phyloP scores from a whole-genome alignment of 495 filamentous ascomycete species.

The Staphylotrichum longicolle region DNA sequence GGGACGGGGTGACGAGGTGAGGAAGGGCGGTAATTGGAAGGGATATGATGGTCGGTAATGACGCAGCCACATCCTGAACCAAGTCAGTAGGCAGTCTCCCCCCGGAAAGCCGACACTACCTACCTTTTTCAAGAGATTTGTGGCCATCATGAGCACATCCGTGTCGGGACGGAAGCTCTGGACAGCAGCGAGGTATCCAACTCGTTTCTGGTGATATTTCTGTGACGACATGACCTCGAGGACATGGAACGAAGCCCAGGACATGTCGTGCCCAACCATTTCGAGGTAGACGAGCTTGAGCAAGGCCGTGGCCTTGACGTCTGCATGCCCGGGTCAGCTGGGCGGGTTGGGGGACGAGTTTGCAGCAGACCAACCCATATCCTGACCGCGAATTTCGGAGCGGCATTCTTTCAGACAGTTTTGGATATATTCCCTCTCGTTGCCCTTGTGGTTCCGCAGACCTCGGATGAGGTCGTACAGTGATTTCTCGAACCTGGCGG shows the following conservation, averaged over 20 bases:
- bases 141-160: constrained; percentile 95
- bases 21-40: constrained; percentile 84
- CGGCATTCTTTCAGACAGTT: constrained; percentile 91
- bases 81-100: constrained; percentile 11
- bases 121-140: constrained; percentile 95
- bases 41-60: constrained; percentile 69
- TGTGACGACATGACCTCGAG: constrained; percentile 96
- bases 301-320: constrained; percentile 92
- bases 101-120: background rate
- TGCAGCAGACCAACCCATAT: constrained; percentile 66
- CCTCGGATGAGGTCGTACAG: constrained; percentile 98
- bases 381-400: constrained; percentile 79
- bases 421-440: constrained; percentile 90
- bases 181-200: constrained; percentile 93
- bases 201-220: constrained; percentile 91
- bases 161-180: constrained; percentile 96
- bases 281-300: constrained; percentile 95
- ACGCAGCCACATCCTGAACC: constrained; percentile 72
- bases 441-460: constrained; percentile 87
- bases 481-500: constrained; percentile 91
- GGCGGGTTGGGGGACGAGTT: background rate
- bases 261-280: constrained; percentile 99
- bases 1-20: constrained; percentile 85
- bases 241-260: constrained; percentile 97
- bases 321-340: constrained; percentile 45